Evolutionary conservation across 1,284 basidiomycete genomes (phyloP), one percentile per base, ranked within the genome.

Genomic region (Ustilago nuda): DNA sequence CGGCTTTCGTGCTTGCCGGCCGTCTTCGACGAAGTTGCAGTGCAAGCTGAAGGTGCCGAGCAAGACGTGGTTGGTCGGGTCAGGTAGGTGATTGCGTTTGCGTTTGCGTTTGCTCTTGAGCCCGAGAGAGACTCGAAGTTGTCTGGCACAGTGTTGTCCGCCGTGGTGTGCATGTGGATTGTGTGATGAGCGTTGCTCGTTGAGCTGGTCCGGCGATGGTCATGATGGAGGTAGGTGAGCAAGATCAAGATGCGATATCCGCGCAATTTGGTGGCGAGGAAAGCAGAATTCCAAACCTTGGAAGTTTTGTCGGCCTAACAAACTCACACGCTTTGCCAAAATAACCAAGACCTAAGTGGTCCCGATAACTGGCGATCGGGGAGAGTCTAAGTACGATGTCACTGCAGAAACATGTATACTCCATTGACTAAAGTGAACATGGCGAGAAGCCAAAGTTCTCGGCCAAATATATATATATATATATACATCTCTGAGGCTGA

Each of bases 1-100:
- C 95, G 88, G 78, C 74, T 77, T 41, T 68, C 71, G 63, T 72
- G 69, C n/a, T 69, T 76, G 27, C 23, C 23, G 4, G 55, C 39
- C 6, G 43, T 39, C 5, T 30, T 48, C 15, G 41, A 9, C 7
- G 56, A 11, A 8, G 19, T n/a, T 5, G 55, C 15, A 30, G 35
- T 19, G 30, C 57, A 9, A 4, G 52, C 13, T 1, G 63, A 8
- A 15, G 54, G 23, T n/a, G 46, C 19, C 3, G 59, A 9, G n/a
- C 45, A 8, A 0, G 63, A 37, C 8, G 62, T 37, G 32, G 52
- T 9, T n/a, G 64, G 69, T 51, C 64, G 63, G 37, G 64, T 62
- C 13, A 72, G 64, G 48, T 72, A 72, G 8, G 63, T 41, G 8
- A 63, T 55, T 1, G 60, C 46, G 8, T 13, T 39, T 0, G 54